A percentile compares a stretch with the other conserved stretches of the same genome.
These are phyloP conservation scores for Pythium dissimile DNA, from an alignment of 352 stramenopile genomes.

Conservation along the genomic window DNA sequence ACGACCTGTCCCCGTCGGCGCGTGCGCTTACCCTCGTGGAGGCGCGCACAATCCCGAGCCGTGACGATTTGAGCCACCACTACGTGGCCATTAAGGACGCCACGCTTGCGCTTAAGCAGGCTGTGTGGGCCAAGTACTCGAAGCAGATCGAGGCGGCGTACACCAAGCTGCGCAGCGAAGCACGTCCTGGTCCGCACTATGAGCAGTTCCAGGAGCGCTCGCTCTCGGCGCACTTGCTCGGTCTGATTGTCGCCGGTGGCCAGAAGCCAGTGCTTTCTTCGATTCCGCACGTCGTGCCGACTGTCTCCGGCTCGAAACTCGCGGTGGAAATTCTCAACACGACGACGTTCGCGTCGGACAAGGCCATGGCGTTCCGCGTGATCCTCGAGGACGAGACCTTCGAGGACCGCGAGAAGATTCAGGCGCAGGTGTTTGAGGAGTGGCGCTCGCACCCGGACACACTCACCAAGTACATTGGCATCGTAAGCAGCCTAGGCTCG, in stretches of 20 bases:
- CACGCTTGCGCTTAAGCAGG: slow-evolving; percentile 59
- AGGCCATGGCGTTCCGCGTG: slow-evolving; percentile 55
- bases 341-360: slow-evolving; percentile 69
- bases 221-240: slow-evolving; percentile 59
- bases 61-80: slow-evolving; percentile 66
- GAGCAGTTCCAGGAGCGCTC: slow-evolving; percentile 74
- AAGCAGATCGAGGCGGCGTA: slow-evolving; percentile 56
- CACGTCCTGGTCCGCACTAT: slow-evolving; percentile 47
- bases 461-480: slow-evolving; percentile 77
- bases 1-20: slow-evolving; percentile 56
- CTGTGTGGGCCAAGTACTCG: slow-evolving; percentile 65
- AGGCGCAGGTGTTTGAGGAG: slow-evolving; percentile 65
- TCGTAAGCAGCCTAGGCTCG: slow-evolving; percentile 62
- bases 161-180: slow-evolving; percentile 40
- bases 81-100: slow-evolving; percentile 62
- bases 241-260: slow-evolving; percentile 56
- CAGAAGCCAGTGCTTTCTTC: slow-evolving; percentile 45
- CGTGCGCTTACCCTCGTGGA: slow-evolving; percentile 61
- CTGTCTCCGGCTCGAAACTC: slow-evolving; percentile 40
- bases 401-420: slow-evolving; percentile 50
- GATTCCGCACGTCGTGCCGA: slow-evolving; percentile 38
- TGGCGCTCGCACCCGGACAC: slow-evolving; percentile 72
- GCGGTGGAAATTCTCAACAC: slow-evolving; percentile 56
- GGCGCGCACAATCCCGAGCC: slow-evolving; percentile 50
- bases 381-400: slow-evolving; percentile 64